Percentiles rank a stretch among this genome's conserved stretches.
Evolutionary conservation across 2,329 filamentous ascomycete genomes (phyloP).

Genomic region (Neonectria hederae): DNA sequence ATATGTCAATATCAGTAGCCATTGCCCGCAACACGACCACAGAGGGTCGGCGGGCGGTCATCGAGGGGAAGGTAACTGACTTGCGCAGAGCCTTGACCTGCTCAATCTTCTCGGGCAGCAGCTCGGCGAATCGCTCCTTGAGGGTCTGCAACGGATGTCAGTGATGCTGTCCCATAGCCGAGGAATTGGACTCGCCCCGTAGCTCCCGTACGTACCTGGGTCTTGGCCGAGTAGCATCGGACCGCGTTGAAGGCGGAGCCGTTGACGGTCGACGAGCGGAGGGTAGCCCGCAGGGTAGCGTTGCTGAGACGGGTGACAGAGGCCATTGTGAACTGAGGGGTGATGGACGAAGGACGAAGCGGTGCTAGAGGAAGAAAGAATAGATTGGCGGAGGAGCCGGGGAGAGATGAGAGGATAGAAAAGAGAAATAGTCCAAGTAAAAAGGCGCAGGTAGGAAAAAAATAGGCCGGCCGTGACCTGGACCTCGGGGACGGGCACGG

Average conservation of each 20-base stretch:
- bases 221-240: slow-evolving; percentile 93
- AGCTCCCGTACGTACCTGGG: slow-evolving; percentile 69
- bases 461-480: slow-evolving; percentile 24
- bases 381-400: slow-evolving; percentile 44
- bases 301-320: slow-evolving; percentile 83
- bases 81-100: slow-evolving; percentile 99
- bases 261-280: slow-evolving; percentile 73
- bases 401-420: slow-evolving; percentile 48
- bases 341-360: slow-evolving; percentile 42
- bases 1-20: slow-evolving; percentile 15
- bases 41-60: slow-evolving; percentile 26
- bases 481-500: slow-evolving; percentile 25
- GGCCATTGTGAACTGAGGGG: slow-evolving; percentile 70
- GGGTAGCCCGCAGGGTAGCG: slow-evolving; percentile 81
- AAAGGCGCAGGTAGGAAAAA: slow-evolving; percentile 49
- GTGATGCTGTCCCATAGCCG: slow-evolving; percentile 20
- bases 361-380: slow-evolving; percentile 39
- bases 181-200: slow-evolving; percentile 17
- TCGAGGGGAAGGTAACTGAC: slow-evolving; percentile 62
- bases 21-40: slow-evolving; percentile 3
- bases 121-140: slow-evolving; percentile 98
- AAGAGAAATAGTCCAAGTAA: slow-evolving; percentile 38
- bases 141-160: slow-evolving; percentile 70
- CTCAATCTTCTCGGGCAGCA: slow-evolving; percentile 95
- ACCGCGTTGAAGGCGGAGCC: slow-evolving; percentile 82